These are phyloP conservation scores for Fonsecaea multimorphosa DNA, from an alignment of 2,329 filamentous ascomycete genomes.

Conservation along the genomic window DNA sequence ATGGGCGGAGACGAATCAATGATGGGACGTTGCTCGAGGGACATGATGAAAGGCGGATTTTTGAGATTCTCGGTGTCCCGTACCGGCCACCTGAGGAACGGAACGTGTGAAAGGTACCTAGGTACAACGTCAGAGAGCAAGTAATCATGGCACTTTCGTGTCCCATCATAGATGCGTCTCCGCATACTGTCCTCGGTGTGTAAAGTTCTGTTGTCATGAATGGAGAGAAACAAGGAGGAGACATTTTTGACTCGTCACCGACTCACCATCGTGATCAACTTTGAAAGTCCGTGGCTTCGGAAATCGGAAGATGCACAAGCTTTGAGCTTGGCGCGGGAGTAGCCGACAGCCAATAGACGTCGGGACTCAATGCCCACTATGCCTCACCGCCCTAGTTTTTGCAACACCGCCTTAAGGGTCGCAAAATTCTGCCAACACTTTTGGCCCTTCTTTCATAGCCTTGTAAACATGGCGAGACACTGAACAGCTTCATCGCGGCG, in stretches of 20 bases:
- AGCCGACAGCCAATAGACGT: neutral
- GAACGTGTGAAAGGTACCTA: slow-evolving; percentile 15
- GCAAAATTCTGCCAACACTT: slow-evolving; percentile 24
- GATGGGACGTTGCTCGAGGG: slow-evolving; percentile 76
- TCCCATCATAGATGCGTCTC: neutral
- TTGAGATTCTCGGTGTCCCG: slow-evolving; percentile 79
- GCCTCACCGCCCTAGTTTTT: slow-evolving; percentile 20
- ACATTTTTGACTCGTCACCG: too few relatives aligned
- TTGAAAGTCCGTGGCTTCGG: neutral
- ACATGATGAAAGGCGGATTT: slow-evolving; percentile 77
- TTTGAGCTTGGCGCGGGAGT: neutral
- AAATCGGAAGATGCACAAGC: neutral
- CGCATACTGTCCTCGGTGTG: neutral
- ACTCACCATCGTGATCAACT: too few relatives aligned
- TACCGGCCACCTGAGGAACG: slow-evolving; percentile 75
- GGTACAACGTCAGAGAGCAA: neutral
- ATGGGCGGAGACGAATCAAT: slow-evolving; percentile 64
- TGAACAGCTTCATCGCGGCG: neutral
- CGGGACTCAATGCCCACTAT: neutral
- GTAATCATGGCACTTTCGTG: neutral
- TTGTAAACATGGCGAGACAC: neutral
- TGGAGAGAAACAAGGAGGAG: neutral
- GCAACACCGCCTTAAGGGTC: slow-evolving; percentile 10
- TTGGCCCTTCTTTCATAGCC: neutral
- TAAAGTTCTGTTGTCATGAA: neutral